Evolutionary conservation across 2,329 filamentous ascomycete species (phyloP).

Genomic region (Aspergillus puulaauensis): DNA sequence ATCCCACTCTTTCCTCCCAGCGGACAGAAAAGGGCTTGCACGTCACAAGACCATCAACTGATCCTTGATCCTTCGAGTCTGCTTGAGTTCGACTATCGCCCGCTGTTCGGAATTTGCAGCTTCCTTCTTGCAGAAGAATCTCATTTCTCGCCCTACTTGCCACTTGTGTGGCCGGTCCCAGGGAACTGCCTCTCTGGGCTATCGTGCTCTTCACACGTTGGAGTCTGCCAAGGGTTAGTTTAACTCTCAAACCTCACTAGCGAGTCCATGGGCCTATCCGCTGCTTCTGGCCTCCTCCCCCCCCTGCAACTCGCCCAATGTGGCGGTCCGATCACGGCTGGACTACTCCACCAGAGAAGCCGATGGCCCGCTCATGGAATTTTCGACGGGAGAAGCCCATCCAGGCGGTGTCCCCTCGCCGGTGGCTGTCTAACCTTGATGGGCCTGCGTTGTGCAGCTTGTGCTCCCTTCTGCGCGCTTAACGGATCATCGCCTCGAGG

Average conservation of each 20-base stretch:
- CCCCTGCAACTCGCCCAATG: slow-evolving; percentile 25
- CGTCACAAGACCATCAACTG: slow-evolving; percentile 7
- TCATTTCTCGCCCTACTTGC: slow-evolving; percentile 16
- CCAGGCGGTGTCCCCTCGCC: slow-evolving; percentile 15
- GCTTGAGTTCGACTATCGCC: background rate
- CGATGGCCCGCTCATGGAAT: slow-evolving; percentile 28
- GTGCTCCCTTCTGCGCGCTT: slow-evolving; percentile 6
- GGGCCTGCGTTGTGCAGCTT: background rate
- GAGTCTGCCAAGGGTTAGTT: background rate
- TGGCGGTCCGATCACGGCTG: slow-evolving; percentile 26
- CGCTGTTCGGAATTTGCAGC: background rate
- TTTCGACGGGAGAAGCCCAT: slow-evolving; percentile 19
- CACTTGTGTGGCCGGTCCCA: slow-evolving; percentile 12
- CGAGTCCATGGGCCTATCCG: slow-evolving; percentile 3
- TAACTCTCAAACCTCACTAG: slow-evolving; percentile 4
- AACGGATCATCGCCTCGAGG: slow-evolving; percentile 2
- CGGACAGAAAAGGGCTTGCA: background rate
- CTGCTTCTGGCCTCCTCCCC: background rate
- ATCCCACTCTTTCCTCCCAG: background rate
- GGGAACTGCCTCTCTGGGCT: slow-evolving; percentile 2
- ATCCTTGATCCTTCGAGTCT: background rate
- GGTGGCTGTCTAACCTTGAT: background rate
- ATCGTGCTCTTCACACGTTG: slow-evolving; percentile 4
- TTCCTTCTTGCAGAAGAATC: slow-evolving; percentile 10
- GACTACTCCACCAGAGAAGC: slow-evolving; percentile 18